These are phyloP conservation scores for Sarocladiaceae sp. DNA, from an alignment of 2,329 filamentous ascomycete species.

Conservation along the genomic window DNA sequence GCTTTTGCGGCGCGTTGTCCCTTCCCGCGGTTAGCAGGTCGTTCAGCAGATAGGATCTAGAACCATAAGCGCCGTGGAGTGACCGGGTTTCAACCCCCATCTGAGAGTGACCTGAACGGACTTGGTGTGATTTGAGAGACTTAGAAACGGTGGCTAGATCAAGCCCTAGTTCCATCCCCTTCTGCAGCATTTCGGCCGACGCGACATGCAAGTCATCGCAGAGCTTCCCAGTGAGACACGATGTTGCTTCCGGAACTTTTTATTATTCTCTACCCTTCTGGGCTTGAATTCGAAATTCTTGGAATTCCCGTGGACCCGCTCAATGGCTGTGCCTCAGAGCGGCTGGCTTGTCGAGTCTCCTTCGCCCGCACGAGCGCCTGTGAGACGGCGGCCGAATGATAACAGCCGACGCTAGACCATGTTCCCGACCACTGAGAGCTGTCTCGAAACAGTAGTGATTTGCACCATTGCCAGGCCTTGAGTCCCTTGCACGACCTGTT, in stretches of 20 bases:
- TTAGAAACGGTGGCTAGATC: slow-evolving; percentile 3
- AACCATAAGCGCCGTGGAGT: not conserved
- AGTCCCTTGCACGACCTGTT: not conserved
- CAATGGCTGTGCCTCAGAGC: not conserved
- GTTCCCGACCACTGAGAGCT: not conserved
- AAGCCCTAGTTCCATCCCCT: not conserved
- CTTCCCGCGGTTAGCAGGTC: not conserved
- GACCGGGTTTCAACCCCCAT: not conserved
- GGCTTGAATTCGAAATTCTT: not conserved
- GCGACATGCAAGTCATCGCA: slow-evolving; percentile 7
- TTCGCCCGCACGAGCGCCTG: not conserved
- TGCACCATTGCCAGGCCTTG: not conserved
- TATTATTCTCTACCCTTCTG: not conserved
- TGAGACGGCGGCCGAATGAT: not conserved
- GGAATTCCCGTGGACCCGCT: not conserved
- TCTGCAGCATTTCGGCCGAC: not conserved
- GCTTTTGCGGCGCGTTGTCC: slow-evolving; percentile 4
- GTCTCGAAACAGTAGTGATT: slow-evolving; percentile 4
- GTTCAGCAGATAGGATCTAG: too few relatives aligned
- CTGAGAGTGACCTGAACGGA: too few relatives aligned
- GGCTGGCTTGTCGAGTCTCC: not conserved
- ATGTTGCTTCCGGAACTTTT: not conserved
- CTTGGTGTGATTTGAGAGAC: slow-evolving; percentile 7
- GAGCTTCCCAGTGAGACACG: not conserved
- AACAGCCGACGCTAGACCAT: slow-evolving; percentile 8